Conservation (phyloP, 306 rosid genomes). For the Styphnolobium japonicum region DNA sequence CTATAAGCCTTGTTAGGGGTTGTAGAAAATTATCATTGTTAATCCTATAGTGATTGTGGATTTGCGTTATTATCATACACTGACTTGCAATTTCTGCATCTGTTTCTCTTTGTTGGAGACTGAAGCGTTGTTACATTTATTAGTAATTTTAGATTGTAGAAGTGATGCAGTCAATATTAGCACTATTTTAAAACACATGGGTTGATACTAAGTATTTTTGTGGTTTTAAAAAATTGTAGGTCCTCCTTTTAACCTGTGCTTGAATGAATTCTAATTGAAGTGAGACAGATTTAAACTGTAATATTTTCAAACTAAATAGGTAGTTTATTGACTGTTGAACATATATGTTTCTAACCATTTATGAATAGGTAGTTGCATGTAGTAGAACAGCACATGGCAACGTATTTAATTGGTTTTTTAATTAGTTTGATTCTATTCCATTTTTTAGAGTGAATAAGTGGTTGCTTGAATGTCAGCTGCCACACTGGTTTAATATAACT, state of each 20-base stretch:
- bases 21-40: neutral
- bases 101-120: neutral
- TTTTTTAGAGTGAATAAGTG: too few species aligned
- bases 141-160: neutral
- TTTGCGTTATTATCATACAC: neutral
- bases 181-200: neutral
- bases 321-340: too few species aligned
- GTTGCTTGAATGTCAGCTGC: too few species aligned
- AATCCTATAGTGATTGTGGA: neutral
- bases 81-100: neutral
- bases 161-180: neutral
- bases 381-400: too few species aligned
- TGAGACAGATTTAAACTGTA: neutral
- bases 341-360: too few species aligned
- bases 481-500: too few species aligned
- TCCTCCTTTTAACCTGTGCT: neutral
- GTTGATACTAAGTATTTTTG: neutral
- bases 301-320: too few species aligned
- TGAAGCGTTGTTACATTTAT: neutral
- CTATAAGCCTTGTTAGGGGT: slow-evolving; percentile 1
- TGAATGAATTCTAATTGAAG: slow-evolving; percentile 12
- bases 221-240: neutral
- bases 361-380: too few species aligned
- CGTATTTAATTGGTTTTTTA: too few species aligned
- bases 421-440: too few species aligned